These are phyloP conservation scores for Leonotis leonurus DNA, from an alignment of 257 asterid species.

Conservation along the genomic window DNA sequence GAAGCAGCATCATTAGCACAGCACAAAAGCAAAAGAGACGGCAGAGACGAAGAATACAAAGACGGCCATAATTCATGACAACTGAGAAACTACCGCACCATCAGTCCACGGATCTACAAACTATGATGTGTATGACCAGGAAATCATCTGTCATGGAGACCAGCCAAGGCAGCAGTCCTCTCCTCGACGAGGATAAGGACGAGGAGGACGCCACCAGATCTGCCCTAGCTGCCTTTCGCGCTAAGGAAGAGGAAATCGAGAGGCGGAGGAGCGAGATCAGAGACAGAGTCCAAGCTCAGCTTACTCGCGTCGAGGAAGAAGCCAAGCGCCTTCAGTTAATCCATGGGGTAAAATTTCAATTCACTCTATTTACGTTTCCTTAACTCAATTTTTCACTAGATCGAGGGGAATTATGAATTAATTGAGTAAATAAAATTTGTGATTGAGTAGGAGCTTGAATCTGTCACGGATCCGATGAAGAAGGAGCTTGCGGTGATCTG, in stretches of 20 bases:
- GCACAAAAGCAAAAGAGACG: slow-evolving; percentile 23
- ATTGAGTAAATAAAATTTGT: too few relatives aligned
- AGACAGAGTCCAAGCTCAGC: slow-evolving; percentile 60
- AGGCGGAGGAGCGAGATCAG: slow-evolving; percentile 51
- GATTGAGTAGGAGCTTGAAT: slow-evolving; percentile 45
- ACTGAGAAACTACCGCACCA: slow-evolving; percentile 28
- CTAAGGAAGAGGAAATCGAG: slow-evolving; percentile 90
- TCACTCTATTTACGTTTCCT: neutral
- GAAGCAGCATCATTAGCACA: neutral
- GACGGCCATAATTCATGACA: slow-evolving; percentile 12
- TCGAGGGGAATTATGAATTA: neutral
- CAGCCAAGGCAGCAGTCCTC: too few relatives aligned
- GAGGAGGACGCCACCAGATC: slow-evolving; percentile 68
- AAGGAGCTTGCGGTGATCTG: slow-evolving; percentile 47
- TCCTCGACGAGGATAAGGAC: slow-evolving; percentile 38
- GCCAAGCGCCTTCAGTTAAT: slow-evolving; percentile 56
- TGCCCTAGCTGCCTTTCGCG: slow-evolving; percentile 55
- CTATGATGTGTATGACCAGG: slow-evolving; percentile 34
- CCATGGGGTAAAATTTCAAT: slow-evolving; percentile 41
- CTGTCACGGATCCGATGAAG: slow-evolving; percentile 49
- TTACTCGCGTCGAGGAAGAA: slow-evolving; percentile 70
- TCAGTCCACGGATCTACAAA: slow-evolving; percentile 22
- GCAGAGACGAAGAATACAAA: neutral
- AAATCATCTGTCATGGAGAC: too few relatives aligned
- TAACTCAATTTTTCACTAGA: too few relatives aligned